Base-by-base conservation (phyloP, 164 flowering plant genomes). In the Stephania japonica region DNA sequence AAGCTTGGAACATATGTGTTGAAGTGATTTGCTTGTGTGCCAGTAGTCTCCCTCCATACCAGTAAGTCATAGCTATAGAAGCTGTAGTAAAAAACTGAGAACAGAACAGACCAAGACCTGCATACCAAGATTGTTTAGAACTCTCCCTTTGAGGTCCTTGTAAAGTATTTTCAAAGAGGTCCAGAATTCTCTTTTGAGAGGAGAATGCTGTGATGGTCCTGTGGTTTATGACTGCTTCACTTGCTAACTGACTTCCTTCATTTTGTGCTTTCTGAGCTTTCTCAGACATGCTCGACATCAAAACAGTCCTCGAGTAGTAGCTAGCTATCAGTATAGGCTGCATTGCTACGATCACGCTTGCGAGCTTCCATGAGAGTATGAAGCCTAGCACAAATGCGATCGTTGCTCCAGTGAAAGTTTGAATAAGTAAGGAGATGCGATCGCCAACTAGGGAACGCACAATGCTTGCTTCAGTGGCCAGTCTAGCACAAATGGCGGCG, bases 391-490 rank as follows among this genome's bases (percentile, higher is more conserved):
- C 42, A 53, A 72, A 83, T 18, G 90, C 86, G 21, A 85, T 19
- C 19, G 81, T n/a, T 4, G 84, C 86, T 27, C 78, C 72, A 16
- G 77, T 68, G 72, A 72, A 65, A 16, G 77, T 86, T 73, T 84
- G 87, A 68, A 85, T 76, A 18, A 87, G 74, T 67, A 87, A 67
- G 4, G 88, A 83, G 43, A 81, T 67, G 2, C 86, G 82, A 10
- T 85, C 88, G 2, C 82, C 85, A 25, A 85, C 67, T 11, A 87
- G 84, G 42, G 90, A 84, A n/a, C 80, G 71, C 19, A 83, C 84
- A 73, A 76, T 24, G 75, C 38, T 65, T 14, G 85, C 84, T 62
- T 83, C 85, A 25, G 68, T 76, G 19, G 82, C 78, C 62, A 84
- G 65, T 63, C 81, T 69, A 69, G 85, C 80, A 65, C 87, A 76